These are phyloP conservation scores for Digitaria exilis DNA, from an alignment of 202 grass and related monocot species.

Conservation along the genomic window DNA sequence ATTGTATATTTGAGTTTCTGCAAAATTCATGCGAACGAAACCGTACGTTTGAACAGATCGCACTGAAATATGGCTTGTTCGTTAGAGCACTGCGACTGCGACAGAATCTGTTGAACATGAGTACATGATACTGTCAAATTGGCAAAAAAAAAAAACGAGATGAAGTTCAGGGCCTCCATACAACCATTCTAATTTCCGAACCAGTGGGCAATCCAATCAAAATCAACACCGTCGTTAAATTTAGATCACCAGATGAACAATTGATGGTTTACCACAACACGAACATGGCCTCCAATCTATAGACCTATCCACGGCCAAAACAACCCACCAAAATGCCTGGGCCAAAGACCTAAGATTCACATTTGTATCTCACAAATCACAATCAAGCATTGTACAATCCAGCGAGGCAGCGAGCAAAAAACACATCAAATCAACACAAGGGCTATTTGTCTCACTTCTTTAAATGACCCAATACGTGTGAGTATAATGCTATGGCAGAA, in stretches of 20 bases:
- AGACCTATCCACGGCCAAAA: no score
- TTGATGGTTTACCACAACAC: background rate
- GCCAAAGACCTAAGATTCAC: background rate
- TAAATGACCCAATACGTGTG: background rate
- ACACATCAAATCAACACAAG: background rate
- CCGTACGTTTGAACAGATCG: no score
- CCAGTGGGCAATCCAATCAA: background rate
- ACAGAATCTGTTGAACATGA: no score
- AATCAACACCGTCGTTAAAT: background rate
- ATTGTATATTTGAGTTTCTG: background rate
- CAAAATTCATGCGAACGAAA: no score
- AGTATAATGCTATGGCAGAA: background rate
- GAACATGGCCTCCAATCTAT: background rate
- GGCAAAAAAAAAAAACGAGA: background rate
- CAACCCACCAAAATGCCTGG: no score
- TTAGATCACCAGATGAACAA: background rate
- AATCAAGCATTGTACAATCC: background rate
- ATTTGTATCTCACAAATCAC: background rate
- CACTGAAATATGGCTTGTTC: no score
- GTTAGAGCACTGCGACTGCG: background rate
- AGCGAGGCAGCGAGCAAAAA: background rate
- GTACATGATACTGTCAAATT: background rate
- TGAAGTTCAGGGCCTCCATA: background rate
- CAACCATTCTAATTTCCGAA: background rate
- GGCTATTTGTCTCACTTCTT: background rate